Evolutionary conservation across 331 rosid genomes (phyloP).

Genomic region (Pyrus hybrid): DNA sequence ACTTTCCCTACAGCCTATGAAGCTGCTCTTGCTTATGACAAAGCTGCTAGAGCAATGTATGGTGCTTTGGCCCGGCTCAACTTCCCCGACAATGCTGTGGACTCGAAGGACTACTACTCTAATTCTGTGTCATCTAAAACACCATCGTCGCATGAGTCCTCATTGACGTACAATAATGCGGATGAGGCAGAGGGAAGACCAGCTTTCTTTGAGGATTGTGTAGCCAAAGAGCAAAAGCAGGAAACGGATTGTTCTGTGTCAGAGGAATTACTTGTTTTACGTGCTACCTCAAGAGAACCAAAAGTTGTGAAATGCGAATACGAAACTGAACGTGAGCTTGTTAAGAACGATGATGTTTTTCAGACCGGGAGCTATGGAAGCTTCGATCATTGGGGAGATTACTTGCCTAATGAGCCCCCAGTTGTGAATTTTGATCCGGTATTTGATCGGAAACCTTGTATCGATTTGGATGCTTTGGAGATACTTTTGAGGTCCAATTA

Average conservation of each 20-base stretch:
- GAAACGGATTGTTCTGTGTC: neutral
- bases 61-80: constrained; percentile 72
- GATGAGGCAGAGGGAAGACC: neutral
- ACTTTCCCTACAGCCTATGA: constrained; percentile 70
- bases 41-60: constrained; percentile 70
- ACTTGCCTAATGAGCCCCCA: neutral
- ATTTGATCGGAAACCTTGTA: neutral
- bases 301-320: neutral
- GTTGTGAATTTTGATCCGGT: neutral
- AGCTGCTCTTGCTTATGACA: constrained; percentile 84
- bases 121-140: constrained; percentile 11
- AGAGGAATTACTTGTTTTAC: neutral
- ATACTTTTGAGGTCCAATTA: neutral
- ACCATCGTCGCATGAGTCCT: neutral
- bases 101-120: neutral
- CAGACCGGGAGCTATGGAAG: neutral
- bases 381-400: neutral
- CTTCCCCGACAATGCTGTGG: constrained; percentile 28
- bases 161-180: neutral
- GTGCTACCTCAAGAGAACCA: neutral
- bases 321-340: neutral
- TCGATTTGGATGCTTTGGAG: neutral
- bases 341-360: neutral
- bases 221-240: constrained; percentile 1
- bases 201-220: neutral